These are phyloP conservation scores for Ascochyta rabiei DNA, from an alignment of 2,329 filamentous ascomycete species.

Conservation along the genomic window DNA sequence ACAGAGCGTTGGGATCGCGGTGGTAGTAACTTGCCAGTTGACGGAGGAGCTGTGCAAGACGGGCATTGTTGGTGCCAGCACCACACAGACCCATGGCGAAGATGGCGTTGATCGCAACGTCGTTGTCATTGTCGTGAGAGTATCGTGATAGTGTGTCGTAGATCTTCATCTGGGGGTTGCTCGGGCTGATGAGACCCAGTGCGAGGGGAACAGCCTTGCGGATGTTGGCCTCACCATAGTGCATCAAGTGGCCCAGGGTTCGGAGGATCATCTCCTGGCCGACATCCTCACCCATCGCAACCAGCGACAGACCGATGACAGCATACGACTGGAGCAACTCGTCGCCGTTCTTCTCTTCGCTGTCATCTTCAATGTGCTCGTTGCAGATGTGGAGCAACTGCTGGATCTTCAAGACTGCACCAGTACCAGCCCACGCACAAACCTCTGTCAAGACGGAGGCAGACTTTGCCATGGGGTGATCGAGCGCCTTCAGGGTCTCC, in stretches of 20 bases:
- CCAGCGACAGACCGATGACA: conserved; percentile 89
- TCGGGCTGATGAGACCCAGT: conserved; percentile 95
- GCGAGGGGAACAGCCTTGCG: conserved; percentile 93
- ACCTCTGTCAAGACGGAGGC: conserved; percentile 93
- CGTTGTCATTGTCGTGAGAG: conserved; percentile 97
- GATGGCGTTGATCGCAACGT: conserved; percentile 97
- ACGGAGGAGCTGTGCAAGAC: conserved; percentile 89
- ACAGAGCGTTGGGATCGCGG: conserved; percentile 91
- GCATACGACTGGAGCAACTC: conserved; percentile 96
- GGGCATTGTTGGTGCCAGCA: conserved; percentile 96
- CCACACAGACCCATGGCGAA: conserved; percentile 98
- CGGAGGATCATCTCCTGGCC: conserved; percentile 98
- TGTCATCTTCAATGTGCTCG: conserved; percentile 91
- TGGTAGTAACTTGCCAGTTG: conserved; percentile 99
- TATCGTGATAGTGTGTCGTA: conserved; percentile 98
- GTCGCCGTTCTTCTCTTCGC: conserved; percentile 88
- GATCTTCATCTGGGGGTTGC: conserved; percentile 99
- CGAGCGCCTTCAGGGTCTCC: conserved; percentile 94
- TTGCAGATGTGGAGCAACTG: conserved; percentile 98
- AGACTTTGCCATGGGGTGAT: conserved; percentile 96
- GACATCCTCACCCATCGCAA: conserved; percentile 97
- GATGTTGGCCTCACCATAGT: conserved; percentile 97
- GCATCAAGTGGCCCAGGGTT: conserved; percentile 98
- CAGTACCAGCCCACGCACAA: conserved; percentile 97
- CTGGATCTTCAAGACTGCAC: conserved; percentile 95